These are phyloP conservation scores for Vanilla planifolia DNA, from an alignment of 106 monocot genomes.

Conservation along the genomic window DNA sequence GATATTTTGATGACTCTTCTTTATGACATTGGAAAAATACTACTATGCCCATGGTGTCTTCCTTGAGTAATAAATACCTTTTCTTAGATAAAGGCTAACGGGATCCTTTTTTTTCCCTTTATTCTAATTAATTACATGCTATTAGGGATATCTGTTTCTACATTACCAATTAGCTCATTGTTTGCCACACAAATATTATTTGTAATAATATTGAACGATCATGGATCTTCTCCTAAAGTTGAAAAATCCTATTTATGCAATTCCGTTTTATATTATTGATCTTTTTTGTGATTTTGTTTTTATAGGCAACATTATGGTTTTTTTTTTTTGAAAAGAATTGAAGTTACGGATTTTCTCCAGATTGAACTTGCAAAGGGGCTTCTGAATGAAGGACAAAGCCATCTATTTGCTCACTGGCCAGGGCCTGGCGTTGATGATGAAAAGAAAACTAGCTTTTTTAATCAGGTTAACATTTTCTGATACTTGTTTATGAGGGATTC, in stretches of 20 bases:
- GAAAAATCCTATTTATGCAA: too few relatives aligned
- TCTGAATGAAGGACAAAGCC: constrained; percentile 57
- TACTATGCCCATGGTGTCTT: too few relatives aligned
- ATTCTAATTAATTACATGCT: too few relatives aligned
- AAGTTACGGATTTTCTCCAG: constrained; percentile 18
- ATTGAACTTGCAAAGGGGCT: constrained; percentile 73
- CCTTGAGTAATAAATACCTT: too few relatives aligned
- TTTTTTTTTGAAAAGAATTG: background rate
- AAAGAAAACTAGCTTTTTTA: constrained; percentile 57
- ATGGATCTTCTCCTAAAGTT: too few relatives aligned
- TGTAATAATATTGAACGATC: too few relatives aligned
- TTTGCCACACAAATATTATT: background rate
- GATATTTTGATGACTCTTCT: too few relatives aligned
- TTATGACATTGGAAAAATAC: too few relatives aligned
- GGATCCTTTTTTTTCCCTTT: too few relatives aligned
- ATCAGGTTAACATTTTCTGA: constrained; percentile 49
- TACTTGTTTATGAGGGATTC: background rate
- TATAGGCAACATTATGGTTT: background rate
- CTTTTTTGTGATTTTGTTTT: background rate
- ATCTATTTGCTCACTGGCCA: constrained; percentile 82
- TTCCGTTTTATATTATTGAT: background rate
- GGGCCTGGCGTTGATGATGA: constrained; percentile 71
- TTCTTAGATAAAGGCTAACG: too few relatives aligned
- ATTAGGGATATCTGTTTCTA: too few relatives aligned
- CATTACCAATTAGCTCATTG: too few relatives aligned